Evolutionary conservation across 768 basidiomycete species (phyloP), one percentile per base, ranked within the genome.

Genomic region (Russula abietina): DNA sequence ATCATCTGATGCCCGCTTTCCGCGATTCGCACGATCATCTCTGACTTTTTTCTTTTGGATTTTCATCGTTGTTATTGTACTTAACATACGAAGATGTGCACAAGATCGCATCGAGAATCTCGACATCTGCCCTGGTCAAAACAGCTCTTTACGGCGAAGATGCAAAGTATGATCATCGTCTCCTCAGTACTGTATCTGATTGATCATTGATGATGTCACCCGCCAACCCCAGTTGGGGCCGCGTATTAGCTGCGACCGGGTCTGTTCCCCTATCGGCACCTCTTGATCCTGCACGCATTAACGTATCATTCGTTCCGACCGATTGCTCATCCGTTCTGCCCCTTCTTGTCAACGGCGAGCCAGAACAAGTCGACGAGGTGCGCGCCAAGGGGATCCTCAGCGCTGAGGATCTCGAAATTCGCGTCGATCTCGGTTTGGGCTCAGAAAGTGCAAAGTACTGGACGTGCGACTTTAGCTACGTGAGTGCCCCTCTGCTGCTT

Each of bases 401-500:
- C 38, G 74, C 81, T 59, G 93, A 95, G 61, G 94, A 98, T 65
- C 82, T 98, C 65, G 89, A 91, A 66, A 82, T 99, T 49, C 72
- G 79, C 41, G 85, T 98, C 43, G 88, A 96, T 70, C 78, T 98
- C 2, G 91, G 91, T 8, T 76, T 88, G 59, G 88, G 88, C 4
- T 78, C 78, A 14, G 88, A 86, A 64, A 83, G 80, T 62, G 94
- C 94, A 24, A 83, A 79, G 66, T 98, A 97, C 72, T 99, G 91
- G 91, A 98, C 95, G 1, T 98, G 95, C 71, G 95, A 98, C 78
- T 92, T 98, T 73, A 95, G 93, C 72, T 96, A 98, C 81, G 94
- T 94, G 74, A 78, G 91, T 84, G 1, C 10, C 32, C n/a, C 14
- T 43, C 38, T 43, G 54, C 19, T 43, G 49, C 12, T 11, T 14